Percentiles rank a stretch among this genome's conserved stretches.
phyloP scores from a whole-genome alignment of 2,329 filamentous ascomycete species.

The Mollisiaceae sp. region DNA sequence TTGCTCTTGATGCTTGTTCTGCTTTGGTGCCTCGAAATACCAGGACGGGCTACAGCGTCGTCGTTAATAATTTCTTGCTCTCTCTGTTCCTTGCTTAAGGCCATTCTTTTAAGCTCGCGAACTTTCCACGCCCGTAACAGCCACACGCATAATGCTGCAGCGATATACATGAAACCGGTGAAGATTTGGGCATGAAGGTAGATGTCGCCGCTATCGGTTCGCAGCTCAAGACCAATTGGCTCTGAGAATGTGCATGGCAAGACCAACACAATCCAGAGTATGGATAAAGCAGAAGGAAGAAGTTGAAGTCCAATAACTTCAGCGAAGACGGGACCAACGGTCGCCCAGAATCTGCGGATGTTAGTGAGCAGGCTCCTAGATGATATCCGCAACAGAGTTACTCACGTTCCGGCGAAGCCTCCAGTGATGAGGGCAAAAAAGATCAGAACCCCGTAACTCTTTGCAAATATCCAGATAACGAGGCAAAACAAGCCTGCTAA shows the following conservation, averaged over 20 bases:
- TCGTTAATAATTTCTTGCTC: conserved; percentile 31
- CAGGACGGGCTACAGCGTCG: conserved; percentile 23
- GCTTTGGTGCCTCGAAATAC: conserved; percentile 26
- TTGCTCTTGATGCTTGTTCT: conserved; percentile 32
- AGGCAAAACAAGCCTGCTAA: conserved; percentile 68
- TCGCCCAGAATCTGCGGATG: conserved; percentile 61
- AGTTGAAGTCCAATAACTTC: conserved; percentile 75
- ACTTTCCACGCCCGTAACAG: conserved; percentile 66
- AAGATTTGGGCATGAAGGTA: conserved; percentile 66
- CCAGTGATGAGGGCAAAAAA: conserved; percentile 73
- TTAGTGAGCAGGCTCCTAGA: conserved; percentile 6
- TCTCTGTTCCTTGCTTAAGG: conserved; percentile 22
- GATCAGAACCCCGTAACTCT: conserved; percentile 67
- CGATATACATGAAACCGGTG: conserved; percentile 66
- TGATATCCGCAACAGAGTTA: neutral
- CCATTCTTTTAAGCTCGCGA: conserved; percentile 51
- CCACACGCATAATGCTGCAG: conserved; percentile 56
- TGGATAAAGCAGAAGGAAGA: conserved; percentile 70
- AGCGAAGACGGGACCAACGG: conserved; percentile 70
- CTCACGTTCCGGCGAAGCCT: conserved; percentile 65
- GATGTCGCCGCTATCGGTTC: conserved; percentile 50
- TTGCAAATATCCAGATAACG: conserved; percentile 75
- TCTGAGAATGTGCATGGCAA: conserved; percentile 73
- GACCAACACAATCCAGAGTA: conserved; percentile 74
- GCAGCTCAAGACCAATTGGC: conserved; percentile 60